Conservation (phyloP, 1,284 basidiomycete species). For the Irpex rosettiformis region DNA sequence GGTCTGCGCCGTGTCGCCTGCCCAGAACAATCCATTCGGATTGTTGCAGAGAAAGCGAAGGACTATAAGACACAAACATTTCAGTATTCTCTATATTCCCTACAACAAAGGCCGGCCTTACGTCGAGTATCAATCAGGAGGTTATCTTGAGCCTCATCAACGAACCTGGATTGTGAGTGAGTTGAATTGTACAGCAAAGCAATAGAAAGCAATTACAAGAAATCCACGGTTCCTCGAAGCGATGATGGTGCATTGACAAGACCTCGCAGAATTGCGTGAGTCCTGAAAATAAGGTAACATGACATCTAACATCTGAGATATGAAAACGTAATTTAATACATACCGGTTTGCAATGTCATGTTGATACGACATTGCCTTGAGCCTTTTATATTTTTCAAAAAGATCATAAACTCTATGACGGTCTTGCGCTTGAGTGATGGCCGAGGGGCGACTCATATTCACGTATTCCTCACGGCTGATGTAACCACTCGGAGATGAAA, state of each 20-base stretch:
- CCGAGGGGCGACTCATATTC: conserved; percentile 36
- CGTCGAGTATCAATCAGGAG: conserved; percentile 54
- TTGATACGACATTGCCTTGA: conserved; percentile 41
- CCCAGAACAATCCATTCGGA: conserved; percentile 69
- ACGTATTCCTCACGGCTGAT: conserved; percentile 43
- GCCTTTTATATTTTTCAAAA: conserved; percentile 46
- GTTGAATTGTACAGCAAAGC: not conserved
- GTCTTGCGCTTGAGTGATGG: conserved; percentile 39
- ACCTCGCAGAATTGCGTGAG: conserved; percentile 46
- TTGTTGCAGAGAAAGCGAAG: conserved; percentile 58
- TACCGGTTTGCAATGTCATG: conserved; percentile 58
- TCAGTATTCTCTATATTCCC: too few species aligned
- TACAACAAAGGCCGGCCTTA: too few species aligned
- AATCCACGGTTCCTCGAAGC: conserved; percentile 48
- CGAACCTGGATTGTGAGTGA: conserved; percentile 43
- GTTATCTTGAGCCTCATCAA: conserved; percentile 75
- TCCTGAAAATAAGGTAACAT: conserved; percentile 29
- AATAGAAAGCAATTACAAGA: conserved; percentile 39
- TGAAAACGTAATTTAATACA: conserved; percentile 19
- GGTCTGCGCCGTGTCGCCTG: conserved; percentile 77
- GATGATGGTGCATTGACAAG: conserved; percentile 26
- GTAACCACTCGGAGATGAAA: conserved; percentile 30
- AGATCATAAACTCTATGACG: conserved; percentile 43
- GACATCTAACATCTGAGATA: not conserved
- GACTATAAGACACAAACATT: too few species aligned